Evolutionary conservation across 1,284 basidiomycete genomes (phyloP), one percentile per base, ranked within the genome.

Genomic region (Ustilago cynodontis): DNA sequence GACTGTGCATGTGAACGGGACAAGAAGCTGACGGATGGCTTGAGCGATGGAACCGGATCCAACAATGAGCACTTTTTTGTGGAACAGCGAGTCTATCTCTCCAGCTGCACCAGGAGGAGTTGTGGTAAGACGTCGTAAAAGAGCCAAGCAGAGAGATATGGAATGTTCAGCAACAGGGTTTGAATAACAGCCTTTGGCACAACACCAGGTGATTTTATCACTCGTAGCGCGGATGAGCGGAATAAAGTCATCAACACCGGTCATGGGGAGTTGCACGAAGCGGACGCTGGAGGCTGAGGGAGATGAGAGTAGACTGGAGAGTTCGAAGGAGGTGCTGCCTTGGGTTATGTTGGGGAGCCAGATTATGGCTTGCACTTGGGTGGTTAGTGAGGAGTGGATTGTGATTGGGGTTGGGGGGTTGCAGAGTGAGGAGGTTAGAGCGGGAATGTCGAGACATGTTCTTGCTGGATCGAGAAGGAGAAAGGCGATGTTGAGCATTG

Each of bases 251-350:
- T 80, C 74, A 3, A 82, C 69, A 3, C 81, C 81, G 8, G 78
- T 73, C 78, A 79, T 78, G 6, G 78, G 78, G 26, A 83, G 45
- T 43, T 82, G 80, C 1, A 83, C 65, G 50, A 77, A 80, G 1
- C 39, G 35, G 16, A 83, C 43, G 1, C 39, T 3, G 0, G 33
- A 37, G 1, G 2, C 57, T 1, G 26, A 11, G 2, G 7, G 8
- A 0, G 11, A 10, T 2, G 65, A 28, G 13, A 72, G 16, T 0
- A n/a, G 8, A 0, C n/a, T 22, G 26, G 18, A 39, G 1, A 69
- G 66, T 3, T 22, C 16, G 22, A 29, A 8, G 6, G 59, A n/a
- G 5, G 61, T 64, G 33, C 72, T 47, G 13, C 56, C 66, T 29
- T 60, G 61, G 0, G 56, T 24, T 2, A 64, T 41, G 26, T 53